A percentile compares a stretch with the other conserved stretches of the same genome.
Conservation (phyloP, 768 basidiomycete species). For the Suillus subluteus region DNA sequence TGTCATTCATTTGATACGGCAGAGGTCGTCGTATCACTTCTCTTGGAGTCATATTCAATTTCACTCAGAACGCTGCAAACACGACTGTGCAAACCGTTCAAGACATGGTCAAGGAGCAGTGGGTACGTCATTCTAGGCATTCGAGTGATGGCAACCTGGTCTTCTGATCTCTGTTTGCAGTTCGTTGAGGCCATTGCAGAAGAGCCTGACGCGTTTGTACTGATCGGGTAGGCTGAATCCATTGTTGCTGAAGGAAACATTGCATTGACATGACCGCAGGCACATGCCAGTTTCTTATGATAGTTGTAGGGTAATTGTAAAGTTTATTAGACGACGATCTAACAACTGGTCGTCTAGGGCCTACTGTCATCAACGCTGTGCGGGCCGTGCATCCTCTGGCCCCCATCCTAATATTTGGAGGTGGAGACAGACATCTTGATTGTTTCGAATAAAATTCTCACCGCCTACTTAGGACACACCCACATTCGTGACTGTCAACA, state of each 20-base stretch:
- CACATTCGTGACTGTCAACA: slow-evolving; percentile 80
- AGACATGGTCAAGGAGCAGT: slow-evolving; percentile 78
- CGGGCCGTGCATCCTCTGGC: slow-evolving; percentile 72
- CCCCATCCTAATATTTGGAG: slow-evolving; percentile 85
- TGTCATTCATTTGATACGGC: neutral
- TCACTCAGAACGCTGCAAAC: slow-evolving; percentile 67
- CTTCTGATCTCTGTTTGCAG: slow-evolving; percentile 37
- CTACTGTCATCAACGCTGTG: slow-evolving; percentile 71
- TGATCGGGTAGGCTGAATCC: slow-evolving; percentile 54
- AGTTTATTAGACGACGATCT: neutral
- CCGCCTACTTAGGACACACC: slow-evolving; percentile 53
- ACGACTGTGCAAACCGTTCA: slow-evolving; percentile 76
- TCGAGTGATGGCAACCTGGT: too few species aligned
- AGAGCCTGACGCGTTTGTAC: slow-evolving; percentile 81
- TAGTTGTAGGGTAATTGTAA: slow-evolving; percentile 50
- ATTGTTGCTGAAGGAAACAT: neutral
- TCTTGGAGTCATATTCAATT: slow-evolving; percentile 80
- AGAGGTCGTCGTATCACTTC: slow-evolving; percentile 77
- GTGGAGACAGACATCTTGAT: slow-evolving; percentile 30
- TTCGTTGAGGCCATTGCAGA: slow-evolving; percentile 79
- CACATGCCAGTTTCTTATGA: slow-evolving; percentile 83
- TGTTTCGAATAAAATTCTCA: neutral
- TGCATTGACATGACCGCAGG: slow-evolving; percentile 37
- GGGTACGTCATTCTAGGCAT: slow-evolving; percentile 47
- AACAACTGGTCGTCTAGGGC: slow-evolving; percentile 49